Percentiles rank a stretch among this genome's conserved stretches.
Evolutionary conservation across 352 stramenopile genomes (phyloP).

Genomic region (Pythium dissimile): DNA sequence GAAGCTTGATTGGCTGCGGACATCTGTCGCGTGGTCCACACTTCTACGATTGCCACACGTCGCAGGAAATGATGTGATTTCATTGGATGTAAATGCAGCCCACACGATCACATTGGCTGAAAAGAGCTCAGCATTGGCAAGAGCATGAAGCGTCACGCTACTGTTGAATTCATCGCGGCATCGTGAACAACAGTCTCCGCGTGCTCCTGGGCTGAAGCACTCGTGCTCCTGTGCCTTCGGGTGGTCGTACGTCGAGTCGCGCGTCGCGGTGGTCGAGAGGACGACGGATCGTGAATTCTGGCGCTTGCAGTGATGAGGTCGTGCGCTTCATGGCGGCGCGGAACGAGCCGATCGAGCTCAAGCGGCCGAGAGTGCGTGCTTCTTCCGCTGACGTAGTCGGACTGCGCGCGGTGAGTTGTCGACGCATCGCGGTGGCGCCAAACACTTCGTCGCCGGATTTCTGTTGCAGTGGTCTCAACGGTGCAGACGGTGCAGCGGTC

Average conservation of each 20-base stretch:
- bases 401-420: background rate
- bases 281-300: background rate
- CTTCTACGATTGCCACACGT: background rate
- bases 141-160: background rate
- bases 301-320: background rate
- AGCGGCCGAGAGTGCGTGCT: background rate
- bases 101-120: background rate
- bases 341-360: constrained; percentile 29
- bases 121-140: background rate
- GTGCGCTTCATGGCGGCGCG: constrained; percentile 5
- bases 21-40: background rate
- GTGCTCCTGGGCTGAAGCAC: constrained; percentile 6
- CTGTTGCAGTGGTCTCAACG: constrained; percentile 25
- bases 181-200: background rate
- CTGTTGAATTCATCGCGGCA: background rate
- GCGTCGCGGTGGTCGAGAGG: background rate
- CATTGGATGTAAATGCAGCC: constrained; percentile 1
- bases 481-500: constrained; percentile 11
- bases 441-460: constrained; percentile 31
- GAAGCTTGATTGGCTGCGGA: constrained; percentile 6
- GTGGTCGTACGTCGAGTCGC: background rate
- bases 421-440: constrained; percentile 1
- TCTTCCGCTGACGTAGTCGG: background rate
- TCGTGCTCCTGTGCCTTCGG: background rate
- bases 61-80: background rate